phyloP scores from a whole-genome alignment of 805 yeast genomes.

The Yamadazyma phyllophila region DNA sequence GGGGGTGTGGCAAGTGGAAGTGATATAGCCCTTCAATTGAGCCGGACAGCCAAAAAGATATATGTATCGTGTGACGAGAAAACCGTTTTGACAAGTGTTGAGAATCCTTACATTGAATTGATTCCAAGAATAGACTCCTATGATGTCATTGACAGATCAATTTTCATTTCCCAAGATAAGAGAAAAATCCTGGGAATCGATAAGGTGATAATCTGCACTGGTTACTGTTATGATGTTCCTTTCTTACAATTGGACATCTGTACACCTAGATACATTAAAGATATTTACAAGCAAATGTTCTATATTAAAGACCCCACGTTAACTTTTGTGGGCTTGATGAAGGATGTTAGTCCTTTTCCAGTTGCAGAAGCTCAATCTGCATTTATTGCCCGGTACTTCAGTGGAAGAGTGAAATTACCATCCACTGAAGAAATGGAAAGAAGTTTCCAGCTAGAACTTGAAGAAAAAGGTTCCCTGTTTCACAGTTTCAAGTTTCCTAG shows the following conservation, averaged over 20 bases:
- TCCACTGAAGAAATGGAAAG: constrained; percentile 31
- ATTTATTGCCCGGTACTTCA: constrained; percentile 38
- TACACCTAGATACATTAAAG: constrained; percentile 15
- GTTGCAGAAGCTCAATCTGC: constrained; percentile 49
- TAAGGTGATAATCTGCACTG: constrained; percentile 35
- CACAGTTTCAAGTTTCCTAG: constrained; percentile 50
- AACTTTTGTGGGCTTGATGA: constrained; percentile 40
- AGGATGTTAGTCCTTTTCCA: constrained; percentile 51
- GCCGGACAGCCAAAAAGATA: constrained; percentile 31
- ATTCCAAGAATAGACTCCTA: constrained; percentile 21
- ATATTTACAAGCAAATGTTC: constrained; percentile 45
- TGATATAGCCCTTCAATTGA: constrained; percentile 65
- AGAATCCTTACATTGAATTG: constrained; percentile 10
- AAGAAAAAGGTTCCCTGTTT: constrained; percentile 23
- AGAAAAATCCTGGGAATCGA: constrained; percentile 19
- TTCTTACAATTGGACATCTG: constrained; percentile 24
- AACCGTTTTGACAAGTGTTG: neutral
- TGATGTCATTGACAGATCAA: constrained; percentile 25
- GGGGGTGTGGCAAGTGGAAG: constrained; percentile 79
- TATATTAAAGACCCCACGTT: constrained; percentile 46
- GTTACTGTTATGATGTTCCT: constrained; percentile 37
- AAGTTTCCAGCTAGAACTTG: constrained; percentile 28
- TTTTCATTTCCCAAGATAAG: neutral
- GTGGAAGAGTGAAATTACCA: constrained; percentile 45
- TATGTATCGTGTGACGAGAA: constrained; percentile 18